Conservation (phyloP, 371 early-diverging fungal species). For the Circinella umbellata region DNA sequence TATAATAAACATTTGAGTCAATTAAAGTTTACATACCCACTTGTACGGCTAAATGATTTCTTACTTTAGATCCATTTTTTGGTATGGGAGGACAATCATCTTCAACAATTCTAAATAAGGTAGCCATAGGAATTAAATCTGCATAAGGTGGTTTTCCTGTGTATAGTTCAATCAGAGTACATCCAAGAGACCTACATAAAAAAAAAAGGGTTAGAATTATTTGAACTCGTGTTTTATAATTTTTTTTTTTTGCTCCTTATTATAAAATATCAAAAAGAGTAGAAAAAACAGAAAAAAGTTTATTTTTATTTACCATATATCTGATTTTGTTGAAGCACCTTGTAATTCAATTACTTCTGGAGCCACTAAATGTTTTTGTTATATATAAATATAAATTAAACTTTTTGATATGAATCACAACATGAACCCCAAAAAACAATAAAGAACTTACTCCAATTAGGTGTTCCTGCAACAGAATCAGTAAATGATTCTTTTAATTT, state of each 20-base stretch:
- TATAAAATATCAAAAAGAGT: no score
- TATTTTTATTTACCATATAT: constrained; percentile 70
- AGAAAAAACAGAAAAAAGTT: no score
- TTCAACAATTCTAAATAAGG: constrained; percentile 86
- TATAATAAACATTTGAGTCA: constrained; percentile 18
- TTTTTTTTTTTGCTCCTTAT: no score
- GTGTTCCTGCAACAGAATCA: constrained; percentile 83
- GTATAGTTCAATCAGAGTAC: constrained; percentile 83
- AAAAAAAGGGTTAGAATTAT: background rate
- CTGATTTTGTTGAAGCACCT: constrained; percentile 79
- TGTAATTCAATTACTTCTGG: constrained; percentile 89
- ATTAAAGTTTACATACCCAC: no score
- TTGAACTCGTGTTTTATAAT: no score
- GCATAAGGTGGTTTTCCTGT: constrained; percentile 88
- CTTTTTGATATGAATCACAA: background rate
- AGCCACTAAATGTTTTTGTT: constrained; percentile 76
- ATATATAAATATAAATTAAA: background rate
- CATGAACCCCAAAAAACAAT: background rate
- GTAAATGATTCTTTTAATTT: constrained; percentile 61
- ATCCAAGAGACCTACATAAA: constrained; percentile 71
- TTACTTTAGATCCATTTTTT: constrained; percentile 22
- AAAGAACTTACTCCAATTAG: constrained; percentile 84
- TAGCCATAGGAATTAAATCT: constrained; percentile 77
- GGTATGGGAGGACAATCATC: constrained; percentile 84
- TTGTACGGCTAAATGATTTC: background rate